Evolutionary conservation across 108 stramenopile species (phyloP).

Genomic region (Fistulifera solaris): DNA sequence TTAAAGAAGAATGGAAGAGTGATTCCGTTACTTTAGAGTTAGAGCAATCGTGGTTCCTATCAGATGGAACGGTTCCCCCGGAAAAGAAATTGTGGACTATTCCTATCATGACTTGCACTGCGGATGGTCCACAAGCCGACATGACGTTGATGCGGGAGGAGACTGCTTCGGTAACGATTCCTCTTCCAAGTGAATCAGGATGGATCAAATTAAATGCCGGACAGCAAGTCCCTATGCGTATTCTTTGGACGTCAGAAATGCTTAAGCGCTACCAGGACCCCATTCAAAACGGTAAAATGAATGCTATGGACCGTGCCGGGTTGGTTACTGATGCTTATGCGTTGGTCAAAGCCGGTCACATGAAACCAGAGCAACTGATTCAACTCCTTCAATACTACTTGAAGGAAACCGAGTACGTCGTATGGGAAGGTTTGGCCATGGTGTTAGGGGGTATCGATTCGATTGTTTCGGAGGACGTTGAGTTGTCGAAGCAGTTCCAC

Average conservation of each 20-base stretch:
- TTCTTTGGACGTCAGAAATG: conserved; percentile 73
- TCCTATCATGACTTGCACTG: conserved; percentile 81
- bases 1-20: conserved; percentile 54
- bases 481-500: conserved; percentile 44
- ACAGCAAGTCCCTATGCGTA: conserved; percentile 92
- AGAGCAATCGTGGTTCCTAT: conserved; percentile 86
- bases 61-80: conserved; percentile 74
- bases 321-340: conserved; percentile 84
- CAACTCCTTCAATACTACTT: conserved; percentile 66
- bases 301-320: conserved; percentile 79
- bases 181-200: conserved; percentile 32
- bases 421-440: conserved; percentile 73
- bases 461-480: conserved; percentile 63
- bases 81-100: conserved; percentile 85
- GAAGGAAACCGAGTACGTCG: conserved; percentile 82
- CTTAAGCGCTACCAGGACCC: conserved; percentile 52
- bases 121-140: conserved; percentile 50
- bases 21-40: conserved; percentile 67
- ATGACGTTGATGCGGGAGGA: conserved; percentile 83
- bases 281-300: conserved; percentile 49
- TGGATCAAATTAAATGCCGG: conserved; percentile 96
- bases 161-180: conserved; percentile 64
- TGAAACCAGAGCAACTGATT: conserved; percentile 73
- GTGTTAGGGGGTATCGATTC: conserved; percentile 67
- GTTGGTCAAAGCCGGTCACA: conserved; percentile 82